These are phyloP conservation scores for Globisporangium cylindrosporum DNA, from an alignment of 352 stramenopile species.

Conservation along the genomic window DNA sequence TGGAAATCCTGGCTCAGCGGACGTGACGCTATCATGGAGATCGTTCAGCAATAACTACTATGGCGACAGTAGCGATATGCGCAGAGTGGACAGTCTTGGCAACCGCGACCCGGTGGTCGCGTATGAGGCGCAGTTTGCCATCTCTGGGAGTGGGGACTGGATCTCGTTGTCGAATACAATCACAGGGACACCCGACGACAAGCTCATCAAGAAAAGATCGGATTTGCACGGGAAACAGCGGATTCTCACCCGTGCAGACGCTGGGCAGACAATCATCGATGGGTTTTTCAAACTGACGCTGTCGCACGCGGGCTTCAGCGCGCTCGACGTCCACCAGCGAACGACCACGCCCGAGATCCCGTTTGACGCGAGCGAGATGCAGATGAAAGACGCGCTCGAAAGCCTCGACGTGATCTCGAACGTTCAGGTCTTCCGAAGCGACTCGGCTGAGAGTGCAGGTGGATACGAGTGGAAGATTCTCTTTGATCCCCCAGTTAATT, in stretches of 20 bases:
- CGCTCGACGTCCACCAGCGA: conserved; percentile 35
- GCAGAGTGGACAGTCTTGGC: conserved; percentile 13
- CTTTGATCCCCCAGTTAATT: conserved; percentile 33
- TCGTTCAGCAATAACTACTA: conserved; percentile 34
- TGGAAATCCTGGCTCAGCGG: conserved; percentile 38
- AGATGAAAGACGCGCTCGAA: conserved; percentile 70
- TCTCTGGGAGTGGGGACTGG: conserved; percentile 45
- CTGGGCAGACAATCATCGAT: conserved; percentile 38
- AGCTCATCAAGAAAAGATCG: conserved; percentile 1
- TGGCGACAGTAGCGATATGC: conserved; percentile 6
- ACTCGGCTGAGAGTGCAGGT: conserved; percentile 17
- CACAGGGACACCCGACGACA: conserved; percentile 21
- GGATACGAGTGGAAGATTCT: conserved; percentile 54
- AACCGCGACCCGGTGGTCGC: conserved; percentile 29
- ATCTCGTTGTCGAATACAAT: conserved; percentile 29
- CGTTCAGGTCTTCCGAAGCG: conserved; percentile 52
- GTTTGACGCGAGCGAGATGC: conserved; percentile 62
- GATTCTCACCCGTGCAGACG: conserved; percentile 48
- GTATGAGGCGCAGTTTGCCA: conserved; percentile 57
- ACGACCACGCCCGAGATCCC: conserved; percentile 56
- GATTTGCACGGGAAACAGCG: conserved; percentile 46
- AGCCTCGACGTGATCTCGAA: conserved; percentile 59
- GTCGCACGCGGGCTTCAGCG: conserved; percentile 35
- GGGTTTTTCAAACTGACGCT: conserved; percentile 57
- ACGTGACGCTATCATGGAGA: conserved; percentile 42